Percentiles rank a stretch among this genome's conserved stretches.
phyloP scores from a whole-genome alignment of 352 stramenopile species.

The Phytophthora constricta region DNA sequence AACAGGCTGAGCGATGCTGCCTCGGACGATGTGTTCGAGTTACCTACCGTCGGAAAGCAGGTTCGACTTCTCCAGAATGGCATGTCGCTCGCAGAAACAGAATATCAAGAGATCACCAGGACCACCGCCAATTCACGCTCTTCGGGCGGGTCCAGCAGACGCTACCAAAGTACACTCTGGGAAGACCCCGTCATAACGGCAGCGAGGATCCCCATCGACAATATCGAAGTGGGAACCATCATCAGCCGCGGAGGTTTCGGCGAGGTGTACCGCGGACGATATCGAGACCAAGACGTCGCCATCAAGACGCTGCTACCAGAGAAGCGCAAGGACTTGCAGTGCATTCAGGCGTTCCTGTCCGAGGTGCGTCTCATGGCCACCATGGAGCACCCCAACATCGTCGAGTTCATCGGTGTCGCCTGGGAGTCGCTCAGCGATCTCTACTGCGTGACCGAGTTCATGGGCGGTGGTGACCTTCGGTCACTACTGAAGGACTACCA shows the following conservation, averaged over 20 bases:
- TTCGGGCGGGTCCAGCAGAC: conserved; percentile 11
- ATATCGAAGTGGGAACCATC: conserved; percentile 35
- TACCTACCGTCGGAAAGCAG: conserved; percentile 23
- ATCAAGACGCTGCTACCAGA: conserved; percentile 53
- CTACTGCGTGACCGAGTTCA: conserved; percentile 56
- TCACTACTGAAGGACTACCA: conserved; percentile 41
- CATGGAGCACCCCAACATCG: conserved; percentile 59
- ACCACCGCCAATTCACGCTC: conserved; percentile 25
- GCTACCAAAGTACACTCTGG: conserved; percentile 24
- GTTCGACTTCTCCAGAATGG: conserved; percentile 8
- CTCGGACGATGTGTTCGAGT: conserved; percentile 20
- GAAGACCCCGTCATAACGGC: conserved; percentile 49
- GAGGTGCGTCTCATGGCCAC: conserved; percentile 53
- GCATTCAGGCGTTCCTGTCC: conserved; percentile 48
- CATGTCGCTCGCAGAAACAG: conserved; percentile 12
- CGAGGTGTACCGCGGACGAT: conserved; percentile 46
- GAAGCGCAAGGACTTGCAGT: conserved; percentile 44
- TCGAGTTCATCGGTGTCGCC: conserved; percentile 60
- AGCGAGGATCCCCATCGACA: conserved; percentile 45
- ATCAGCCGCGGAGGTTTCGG: conserved; percentile 43
- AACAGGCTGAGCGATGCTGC: conserved; percentile 7
- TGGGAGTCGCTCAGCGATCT: conserved; percentile 62
- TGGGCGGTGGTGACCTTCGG: conserved; percentile 54
- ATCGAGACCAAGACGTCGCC: conserved; percentile 42
- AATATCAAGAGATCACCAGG: conserved; percentile 28